These are phyloP conservation scores for Populus ilicifolia DNA, from an alignment of 345 rosid genomes.

Conservation along the genomic window DNA sequence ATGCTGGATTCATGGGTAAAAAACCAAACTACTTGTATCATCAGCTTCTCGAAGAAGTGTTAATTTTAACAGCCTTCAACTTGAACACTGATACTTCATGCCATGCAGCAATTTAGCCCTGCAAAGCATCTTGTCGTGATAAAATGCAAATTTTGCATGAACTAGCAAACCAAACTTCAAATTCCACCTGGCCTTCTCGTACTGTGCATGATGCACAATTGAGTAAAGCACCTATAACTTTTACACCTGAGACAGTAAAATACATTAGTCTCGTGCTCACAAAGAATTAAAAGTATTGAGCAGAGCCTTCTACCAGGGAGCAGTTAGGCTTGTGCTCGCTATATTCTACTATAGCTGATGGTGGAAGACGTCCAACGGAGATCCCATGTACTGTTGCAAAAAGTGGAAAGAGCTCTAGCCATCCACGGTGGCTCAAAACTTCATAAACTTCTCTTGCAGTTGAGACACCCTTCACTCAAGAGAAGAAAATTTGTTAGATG, in stretches of 20 bases:
- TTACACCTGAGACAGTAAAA: neutral
- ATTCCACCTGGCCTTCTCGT: conserved; percentile 2
- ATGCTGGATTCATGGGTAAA: neutral
- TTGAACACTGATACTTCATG: neutral
- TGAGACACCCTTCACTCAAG: conserved; percentile 60
- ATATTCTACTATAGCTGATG: conserved; percentile 77
- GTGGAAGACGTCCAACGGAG: conserved; percentile 64
- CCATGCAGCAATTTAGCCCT: neutral
- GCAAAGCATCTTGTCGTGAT: neutral
- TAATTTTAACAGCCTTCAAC: neutral
- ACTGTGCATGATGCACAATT: neutral
- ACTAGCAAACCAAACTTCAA: neutral
- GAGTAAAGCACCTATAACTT: neutral
- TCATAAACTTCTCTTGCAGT: conserved; percentile 87
- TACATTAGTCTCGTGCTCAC: neutral
- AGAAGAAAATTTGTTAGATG: conserved; percentile 3
- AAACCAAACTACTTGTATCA: neutral
- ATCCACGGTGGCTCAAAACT: conserved; percentile 68
- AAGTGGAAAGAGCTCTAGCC: conserved; percentile 81
- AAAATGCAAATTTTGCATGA: neutral
- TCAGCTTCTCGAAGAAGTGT: neutral
- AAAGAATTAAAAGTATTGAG: conserved; percentile 25
- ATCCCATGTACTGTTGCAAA: conserved; percentile 81
- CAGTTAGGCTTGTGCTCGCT: conserved; percentile 57
- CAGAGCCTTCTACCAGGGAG: conserved; percentile 34